phyloP scores from a whole-genome alignment of 2,329 filamentous ascomycete species.

The Dactylonectria macrodidyma region DNA sequence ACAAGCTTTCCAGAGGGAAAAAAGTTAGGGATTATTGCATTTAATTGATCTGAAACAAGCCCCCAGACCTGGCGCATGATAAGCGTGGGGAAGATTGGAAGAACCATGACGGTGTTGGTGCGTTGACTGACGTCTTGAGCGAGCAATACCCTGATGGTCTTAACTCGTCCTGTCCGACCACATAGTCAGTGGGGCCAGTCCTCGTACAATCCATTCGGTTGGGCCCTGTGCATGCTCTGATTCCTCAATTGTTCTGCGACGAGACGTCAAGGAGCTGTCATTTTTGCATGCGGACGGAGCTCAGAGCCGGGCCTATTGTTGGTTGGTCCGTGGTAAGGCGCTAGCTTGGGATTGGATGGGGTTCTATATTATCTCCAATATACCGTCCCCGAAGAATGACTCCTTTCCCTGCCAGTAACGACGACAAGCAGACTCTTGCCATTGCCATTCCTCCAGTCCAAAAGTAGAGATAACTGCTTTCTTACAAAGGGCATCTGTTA shows the following conservation, averaged over 20 bases:
- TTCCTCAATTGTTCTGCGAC: slow-evolving; percentile 3
- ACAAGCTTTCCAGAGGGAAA: too few species aligned
- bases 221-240: not conserved
- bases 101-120: not conserved
- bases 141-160: slow-evolving; percentile 11
- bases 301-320: slow-evolving; percentile 19
- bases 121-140: slow-evolving; percentile 1
- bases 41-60: slow-evolving; percentile 27
- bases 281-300: slow-evolving; percentile 12
- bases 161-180: not conserved
- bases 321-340: slow-evolving; percentile 23
- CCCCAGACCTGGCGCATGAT: not conserved
- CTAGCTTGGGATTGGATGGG: slow-evolving; percentile 22
- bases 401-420: too few species aligned
- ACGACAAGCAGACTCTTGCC: too few species aligned
- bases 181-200: not conserved
- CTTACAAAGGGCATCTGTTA: too few species aligned
- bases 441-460: too few species aligned
- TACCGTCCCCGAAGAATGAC: slow-evolving; percentile 29
- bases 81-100: slow-evolving; percentile 12
- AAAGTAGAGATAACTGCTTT: too few species aligned
- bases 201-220: slow-evolving; percentile 12
- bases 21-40: too few species aligned
- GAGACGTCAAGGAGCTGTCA: slow-evolving; percentile 21
- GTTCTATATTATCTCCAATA: slow-evolving; percentile 4